phyloP scores from a whole-genome alignment of 2,329 filamentous ascomycete genomes.

The Corinectria fuckeliana region DNA sequence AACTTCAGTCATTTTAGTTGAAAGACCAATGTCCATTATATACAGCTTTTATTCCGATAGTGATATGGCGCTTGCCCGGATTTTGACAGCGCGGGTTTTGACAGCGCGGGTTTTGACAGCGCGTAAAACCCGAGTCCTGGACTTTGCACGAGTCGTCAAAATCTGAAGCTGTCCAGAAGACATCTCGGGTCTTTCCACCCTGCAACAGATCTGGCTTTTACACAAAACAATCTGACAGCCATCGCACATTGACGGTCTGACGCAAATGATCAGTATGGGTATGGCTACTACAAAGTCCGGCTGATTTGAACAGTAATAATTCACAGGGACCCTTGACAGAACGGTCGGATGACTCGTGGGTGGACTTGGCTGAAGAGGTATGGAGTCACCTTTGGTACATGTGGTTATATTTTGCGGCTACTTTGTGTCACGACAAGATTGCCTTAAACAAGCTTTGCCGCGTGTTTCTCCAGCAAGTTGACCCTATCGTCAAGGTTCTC shows the following conservation, averaged over 20 bases:
- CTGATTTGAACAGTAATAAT: background rate
- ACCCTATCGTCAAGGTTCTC: conserved; percentile 26
- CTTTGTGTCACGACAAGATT: background rate
- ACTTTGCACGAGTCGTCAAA: background rate
- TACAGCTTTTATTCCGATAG: background rate
- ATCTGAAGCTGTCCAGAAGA: background rate
- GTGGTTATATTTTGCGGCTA: too few species aligned
- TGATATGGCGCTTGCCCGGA: background rate
- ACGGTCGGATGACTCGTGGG: background rate
- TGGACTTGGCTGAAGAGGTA: conserved; percentile 7
- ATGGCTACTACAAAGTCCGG: background rate
- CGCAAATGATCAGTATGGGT: too few species aligned
- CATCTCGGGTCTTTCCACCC: background rate
- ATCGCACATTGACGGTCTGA: too few species aligned
- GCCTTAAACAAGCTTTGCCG: background rate
- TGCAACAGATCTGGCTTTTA: too few species aligned
- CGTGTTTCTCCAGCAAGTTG: conserved; percentile 20
- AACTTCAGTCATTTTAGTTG: background rate
- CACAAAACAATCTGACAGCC: too few species aligned
- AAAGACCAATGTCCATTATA: background rate
- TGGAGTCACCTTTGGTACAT: background rate
- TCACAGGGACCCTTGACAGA: background rate
- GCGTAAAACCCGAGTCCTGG: background rate
- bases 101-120: background rate
- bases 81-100: background rate